Evolutionary conservation across 768 basidiomycete genomes (phyloP), one percentile per base, ranked within the genome.

Genomic region (Tylopilus subfusipes): DNA sequence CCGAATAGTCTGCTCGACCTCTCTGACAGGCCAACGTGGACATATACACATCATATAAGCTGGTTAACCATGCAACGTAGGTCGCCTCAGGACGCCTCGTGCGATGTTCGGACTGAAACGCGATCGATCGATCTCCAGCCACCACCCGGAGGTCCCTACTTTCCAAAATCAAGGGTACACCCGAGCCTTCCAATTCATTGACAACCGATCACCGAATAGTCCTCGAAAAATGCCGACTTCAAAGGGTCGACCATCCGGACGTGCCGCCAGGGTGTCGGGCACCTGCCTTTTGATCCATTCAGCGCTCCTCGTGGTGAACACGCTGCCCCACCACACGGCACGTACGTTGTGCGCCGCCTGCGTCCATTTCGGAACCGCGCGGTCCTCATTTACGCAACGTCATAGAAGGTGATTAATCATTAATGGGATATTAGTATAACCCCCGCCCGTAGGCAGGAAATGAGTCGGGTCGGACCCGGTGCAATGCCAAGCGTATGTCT

Each of bases 281-380:
- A 51, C 34, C 40, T 5, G 27, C 36, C 36, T 27, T 24, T 46
- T 22, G 48, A 52, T 48, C 42, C n/a, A 19, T 19, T 11, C n/a
- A 19, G 11, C 10, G 6, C 47, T 60, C 48, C 59, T 63, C 63
- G 64, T 63, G 63, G 54, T 52, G 38, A 39, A 63, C 57, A 56
- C 44, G 50, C 38, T 10, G 40, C 47, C 36, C 25, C 38, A 53
- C 40, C 60, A 59, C 56, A 53, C 44, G 43, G 50, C 38, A 51
- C 46, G 44, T 55, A 55, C 52, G 52, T 63, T 43, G 42, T 27
- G 48, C 57, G n/a, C 36, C 36, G 33, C 33, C 40, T 36, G n/a
- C n/a, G 12, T 48, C 53, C 39, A n/a, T 31, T 52, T 64, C 64
- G 63, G 64, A 43, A 0, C 57, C 38, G 38, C 64, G 61, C 48